Base-by-base conservation (phyloP, 371 early-diverging fungal species). In the Dinochytrium kinnereticum region DNA sequence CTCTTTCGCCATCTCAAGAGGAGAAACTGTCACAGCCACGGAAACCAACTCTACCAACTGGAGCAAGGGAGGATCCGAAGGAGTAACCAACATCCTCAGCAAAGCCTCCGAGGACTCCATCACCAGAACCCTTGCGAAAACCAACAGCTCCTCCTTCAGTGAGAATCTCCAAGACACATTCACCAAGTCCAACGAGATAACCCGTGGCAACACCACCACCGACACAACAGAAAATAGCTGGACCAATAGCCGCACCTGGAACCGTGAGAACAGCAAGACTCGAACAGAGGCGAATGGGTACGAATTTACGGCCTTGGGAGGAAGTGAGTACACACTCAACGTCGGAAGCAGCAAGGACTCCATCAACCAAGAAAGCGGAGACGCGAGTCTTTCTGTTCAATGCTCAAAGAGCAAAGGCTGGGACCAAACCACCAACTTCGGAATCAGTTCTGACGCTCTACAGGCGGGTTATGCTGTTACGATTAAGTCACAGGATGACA, bases 1-100 rank as follows among this genome's bases (percentile, higher is more conserved):
- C 26, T 57, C 57, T 10, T 30, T 57, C 10, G 57, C 26, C 7
- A 30, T 57, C 57, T 26, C 57, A 7, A 57, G 31, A 30, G 57
- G 57, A 5, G 10, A n/a, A 13, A 30, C n/a, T 15, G n/a, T 30
- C 57, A 26, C 57, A 57, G 7, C 7, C 24, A 57, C 57, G 24
- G 24, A 44, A 44, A 44, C 57, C 5, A 57, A 57, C 57, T 5
- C 57, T 10, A 57, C 57, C 26, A 57, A 57, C 57, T 57, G 57
- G 57, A 26, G 10, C 24, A 24, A 57, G 13, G 57, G 57, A n/a
- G 26, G 31, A 7, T 15, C 57, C 31, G 57, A 57, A 7, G 5
- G 15, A 26, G 26, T 24, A 10, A 57, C 57, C 24, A 26, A 57
- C 57, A 57, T 57, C 5, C 24, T 57, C 5, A 57, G 57, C 57